A percentile compares a stretch with the other conserved stretches of the same genome.
Conservation (phyloP, 208 protist species). For the Acanthamoeba lenticulata region DNA sequence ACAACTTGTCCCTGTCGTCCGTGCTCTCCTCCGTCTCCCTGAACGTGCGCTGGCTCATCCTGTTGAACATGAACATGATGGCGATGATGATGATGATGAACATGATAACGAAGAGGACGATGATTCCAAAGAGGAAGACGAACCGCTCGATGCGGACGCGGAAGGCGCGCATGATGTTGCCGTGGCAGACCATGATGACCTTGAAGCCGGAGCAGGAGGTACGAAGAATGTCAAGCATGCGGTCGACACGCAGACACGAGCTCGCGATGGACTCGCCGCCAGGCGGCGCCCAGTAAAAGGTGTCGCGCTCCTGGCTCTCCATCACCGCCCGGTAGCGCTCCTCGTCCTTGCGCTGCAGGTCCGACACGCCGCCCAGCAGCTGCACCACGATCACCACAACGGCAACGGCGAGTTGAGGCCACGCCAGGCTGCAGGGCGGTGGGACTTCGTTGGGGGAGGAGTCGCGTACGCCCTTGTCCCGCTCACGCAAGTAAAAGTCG, state of each 20-base stretch:
- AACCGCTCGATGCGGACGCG: slow-evolving; percentile 58
- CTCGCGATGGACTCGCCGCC: slow-evolving; percentile 69
- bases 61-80: background rate
- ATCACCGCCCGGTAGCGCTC: background rate
- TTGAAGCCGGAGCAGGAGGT: slow-evolving; percentile 37
- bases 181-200: slow-evolving; percentile 66
- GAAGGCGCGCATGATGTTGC: slow-evolving; percentile 61
- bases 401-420: no score
- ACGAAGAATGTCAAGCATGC: slow-evolving; percentile 20
- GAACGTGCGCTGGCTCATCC: background rate
- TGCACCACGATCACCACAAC: background rate
- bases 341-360: background rate
- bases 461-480: slow-evolving; percentile 61
- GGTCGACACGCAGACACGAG: slow-evolving; percentile 62
- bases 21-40: background rate
- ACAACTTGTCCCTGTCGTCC: slow-evolving; percentile 11
- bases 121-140: background rate
- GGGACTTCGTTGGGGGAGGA: no score
- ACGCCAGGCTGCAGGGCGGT: no score
- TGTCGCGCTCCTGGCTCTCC: background rate
- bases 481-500: slow-evolving; percentile 61
- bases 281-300: slow-evolving; percentile 62
- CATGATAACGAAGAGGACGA: background rate
- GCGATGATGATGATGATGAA: background rate
- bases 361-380: background rate